phyloP scores from a whole-genome alignment of 2,329 filamentous ascomycete genomes.

The Penicillium sp. region DNA sequence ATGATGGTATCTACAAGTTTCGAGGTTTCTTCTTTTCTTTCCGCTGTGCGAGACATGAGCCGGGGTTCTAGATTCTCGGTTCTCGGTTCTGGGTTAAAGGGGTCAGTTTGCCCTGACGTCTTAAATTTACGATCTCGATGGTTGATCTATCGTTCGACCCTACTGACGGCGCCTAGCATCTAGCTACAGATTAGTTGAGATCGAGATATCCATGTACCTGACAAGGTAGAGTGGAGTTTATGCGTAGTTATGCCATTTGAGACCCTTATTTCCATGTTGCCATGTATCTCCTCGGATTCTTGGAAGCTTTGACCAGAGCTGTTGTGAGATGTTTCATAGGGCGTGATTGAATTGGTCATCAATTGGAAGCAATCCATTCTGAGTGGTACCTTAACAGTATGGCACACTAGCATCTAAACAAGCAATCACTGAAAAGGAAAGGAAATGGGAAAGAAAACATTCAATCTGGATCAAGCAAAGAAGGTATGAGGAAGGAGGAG shows the following conservation, averaged over 20 bases:
- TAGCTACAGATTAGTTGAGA: no score
- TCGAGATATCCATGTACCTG: no score
- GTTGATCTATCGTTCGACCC: neutral
- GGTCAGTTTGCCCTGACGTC: neutral
- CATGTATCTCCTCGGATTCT: neutral
- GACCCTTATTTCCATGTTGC: neutral
- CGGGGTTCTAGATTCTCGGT: slow-evolving; percentile 1
- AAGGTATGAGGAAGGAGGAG: neutral
- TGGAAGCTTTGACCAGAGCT: neutral
- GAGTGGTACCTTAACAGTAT: neutral
- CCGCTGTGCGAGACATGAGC: neutral
- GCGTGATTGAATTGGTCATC: no score
- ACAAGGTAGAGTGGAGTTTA: no score
- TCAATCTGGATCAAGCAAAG: neutral
- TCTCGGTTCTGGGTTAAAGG: neutral
- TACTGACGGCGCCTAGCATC: neutral
- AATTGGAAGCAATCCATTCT: neutral
- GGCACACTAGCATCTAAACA: neutral
- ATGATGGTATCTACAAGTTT: slow-evolving; percentile 1
- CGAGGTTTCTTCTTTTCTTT: neutral
- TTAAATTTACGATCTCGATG: neutral
- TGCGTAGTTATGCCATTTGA: no score
- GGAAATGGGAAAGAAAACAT: neutral
- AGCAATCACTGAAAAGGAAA: neutral
- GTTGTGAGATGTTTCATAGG: neutral